A percentile compares a stretch with the other conserved stretches of the same genome.
phyloP scores from a whole-genome alignment of 1,284 basidiomycete genomes.

The Leccinum pallidistipes region DNA sequence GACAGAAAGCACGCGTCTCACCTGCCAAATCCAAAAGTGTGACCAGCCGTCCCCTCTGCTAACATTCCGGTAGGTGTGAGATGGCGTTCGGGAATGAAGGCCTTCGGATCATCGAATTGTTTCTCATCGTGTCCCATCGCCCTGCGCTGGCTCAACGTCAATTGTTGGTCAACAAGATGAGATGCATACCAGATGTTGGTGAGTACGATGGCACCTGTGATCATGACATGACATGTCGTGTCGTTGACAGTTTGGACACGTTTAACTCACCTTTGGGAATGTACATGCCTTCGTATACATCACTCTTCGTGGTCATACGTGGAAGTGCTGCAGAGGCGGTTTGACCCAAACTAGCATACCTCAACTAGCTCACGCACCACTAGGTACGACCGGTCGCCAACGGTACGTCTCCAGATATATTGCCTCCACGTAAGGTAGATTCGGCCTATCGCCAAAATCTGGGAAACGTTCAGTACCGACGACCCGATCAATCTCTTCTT shows the following conservation, averaged over 20 bases:
- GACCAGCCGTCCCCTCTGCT: background rate
- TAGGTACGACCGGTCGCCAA: slow-evolving; percentile 27
- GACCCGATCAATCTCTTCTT: slow-evolving; percentile 30
- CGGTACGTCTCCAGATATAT: slow-evolving; percentile 25
- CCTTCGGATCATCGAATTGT: slow-evolving; percentile 20
- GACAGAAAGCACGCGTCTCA: slow-evolving; percentile 1
- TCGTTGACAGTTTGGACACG: background rate
- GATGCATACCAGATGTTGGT: slow-evolving; percentile 29
- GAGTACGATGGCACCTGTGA: slow-evolving; percentile 25
- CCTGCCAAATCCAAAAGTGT: slow-evolving; percentile 31
- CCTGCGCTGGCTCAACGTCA: slow-evolving; percentile 12
- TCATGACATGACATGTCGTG: background rate
- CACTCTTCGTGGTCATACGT: slow-evolving; percentile 25
- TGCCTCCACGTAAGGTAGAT: slow-evolving; percentile 30
- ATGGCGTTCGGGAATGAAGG: slow-evolving; percentile 31
- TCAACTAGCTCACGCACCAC: slow-evolving; percentile 15
- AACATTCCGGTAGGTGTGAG: slow-evolving; percentile 19
- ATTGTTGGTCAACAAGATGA: background rate
- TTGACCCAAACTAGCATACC: background rate
- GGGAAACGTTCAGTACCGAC: slow-evolving; percentile 29
- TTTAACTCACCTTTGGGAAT: slow-evolving; percentile 30
- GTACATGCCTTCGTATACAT: slow-evolving; percentile 34
- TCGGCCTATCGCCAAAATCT: slow-evolving; percentile 24
- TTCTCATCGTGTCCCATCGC: slow-evolving; percentile 28
- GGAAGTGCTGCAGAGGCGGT: slow-evolving; percentile 24